Evolutionary conservation across 2,329 filamentous ascomycete species (phyloP).

Genomic region (Fusarium irregulare): DNA sequence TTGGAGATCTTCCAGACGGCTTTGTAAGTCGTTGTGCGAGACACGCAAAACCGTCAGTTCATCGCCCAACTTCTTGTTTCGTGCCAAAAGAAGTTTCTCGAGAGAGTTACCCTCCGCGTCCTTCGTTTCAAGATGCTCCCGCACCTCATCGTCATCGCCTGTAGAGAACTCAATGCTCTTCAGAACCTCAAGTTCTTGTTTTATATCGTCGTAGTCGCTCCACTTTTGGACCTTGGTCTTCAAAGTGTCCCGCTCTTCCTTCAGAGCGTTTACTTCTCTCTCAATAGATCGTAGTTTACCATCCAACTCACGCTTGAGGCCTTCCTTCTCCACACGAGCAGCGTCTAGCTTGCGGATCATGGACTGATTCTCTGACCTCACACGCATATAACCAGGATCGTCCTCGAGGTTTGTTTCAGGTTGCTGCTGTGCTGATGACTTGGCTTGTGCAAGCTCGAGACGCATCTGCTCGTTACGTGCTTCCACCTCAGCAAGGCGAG

Average conservation of each 20-base stretch:
- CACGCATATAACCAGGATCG: conserved; percentile 86
- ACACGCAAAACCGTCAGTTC: conserved; percentile 93
- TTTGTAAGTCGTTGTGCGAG: conserved; percentile 91
- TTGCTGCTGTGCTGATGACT: conserved; percentile 73
- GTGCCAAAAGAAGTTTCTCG: conserved; percentile 88
- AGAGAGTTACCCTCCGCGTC: conserved; percentile 76
- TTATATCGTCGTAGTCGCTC: conserved; percentile 95
- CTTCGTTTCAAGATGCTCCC: conserved; percentile 54
- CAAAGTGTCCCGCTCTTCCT: conserved; percentile 83
- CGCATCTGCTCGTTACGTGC: conserved; percentile 93
- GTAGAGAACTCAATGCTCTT: conserved; percentile 98
- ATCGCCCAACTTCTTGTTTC: conserved; percentile 96
- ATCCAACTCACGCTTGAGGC: conserved; percentile 80
- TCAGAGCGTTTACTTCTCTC: conserved; percentile 78
- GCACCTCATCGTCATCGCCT: conserved; percentile 80
- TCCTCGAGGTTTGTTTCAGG: conserved; percentile 78
- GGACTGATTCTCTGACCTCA: conserved; percentile 93
- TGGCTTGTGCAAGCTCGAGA: conserved; percentile 88
- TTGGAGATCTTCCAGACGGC: conserved; percentile 80
- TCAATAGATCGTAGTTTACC: conserved; percentile 81
- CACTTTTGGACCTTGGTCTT: conserved; percentile 87
- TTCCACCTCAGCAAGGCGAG: conserved; percentile 89
- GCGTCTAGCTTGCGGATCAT: conserved; percentile 89
- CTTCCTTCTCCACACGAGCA: conserved; percentile 83
- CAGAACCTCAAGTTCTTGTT: conserved; percentile 93